These are phyloP conservation scores for Hypomontagnella submonticulosa DNA, from an alignment of 495 filamentous ascomycete species.

Conservation along the genomic window DNA sequence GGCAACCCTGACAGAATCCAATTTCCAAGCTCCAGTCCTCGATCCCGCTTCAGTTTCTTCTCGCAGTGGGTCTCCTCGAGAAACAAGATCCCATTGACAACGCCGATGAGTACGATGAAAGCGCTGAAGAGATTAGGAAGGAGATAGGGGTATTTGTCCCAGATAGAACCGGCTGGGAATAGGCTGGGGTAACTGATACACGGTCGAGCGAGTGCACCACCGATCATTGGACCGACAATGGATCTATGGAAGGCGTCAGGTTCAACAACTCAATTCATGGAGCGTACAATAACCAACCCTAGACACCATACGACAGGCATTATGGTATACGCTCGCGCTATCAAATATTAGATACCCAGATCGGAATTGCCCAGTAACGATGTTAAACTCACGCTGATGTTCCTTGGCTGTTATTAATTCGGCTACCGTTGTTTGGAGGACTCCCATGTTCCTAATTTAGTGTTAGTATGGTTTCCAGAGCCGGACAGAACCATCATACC, in stretches of 20 bases:
- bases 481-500: conserved; percentile 62
- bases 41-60: conserved; percentile 79
- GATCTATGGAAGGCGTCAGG: conserved; percentile 54
- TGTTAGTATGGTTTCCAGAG: conserved; percentile 9
- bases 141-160: conserved; percentile 88
- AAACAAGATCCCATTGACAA: conserved; percentile 86
- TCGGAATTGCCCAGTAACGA: background rate
- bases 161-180: conserved; percentile 78
- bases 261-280: conserved; percentile 3
- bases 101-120: conserved; percentile 76
- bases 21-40: conserved; percentile 78
- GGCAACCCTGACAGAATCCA: conserved; percentile 70
- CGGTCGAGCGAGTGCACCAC: conserved; percentile 88
- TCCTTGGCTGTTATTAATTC: conserved; percentile 92
- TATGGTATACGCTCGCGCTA: conserved; percentile 90
- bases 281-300: conserved; percentile 64
- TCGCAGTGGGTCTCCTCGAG: conserved; percentile 94
- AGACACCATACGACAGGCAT: conserved; percentile 99
- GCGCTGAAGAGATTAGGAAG: conserved; percentile 95
- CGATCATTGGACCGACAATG: conserved; percentile 90
- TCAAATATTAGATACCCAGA: conserved; percentile 42
- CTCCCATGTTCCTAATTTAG: conserved; percentile 79
- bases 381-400: conserved; percentile 76
- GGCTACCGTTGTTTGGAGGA: conserved; percentile 92
- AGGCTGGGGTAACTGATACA: conserved; percentile 81